A percentile compares a stretch with the other conserved stretches of the same genome.
These are phyloP conservation scores for Protea cynaroides DNA, from an alignment of 164 flowering plant species.

Conservation along the genomic window DNA sequence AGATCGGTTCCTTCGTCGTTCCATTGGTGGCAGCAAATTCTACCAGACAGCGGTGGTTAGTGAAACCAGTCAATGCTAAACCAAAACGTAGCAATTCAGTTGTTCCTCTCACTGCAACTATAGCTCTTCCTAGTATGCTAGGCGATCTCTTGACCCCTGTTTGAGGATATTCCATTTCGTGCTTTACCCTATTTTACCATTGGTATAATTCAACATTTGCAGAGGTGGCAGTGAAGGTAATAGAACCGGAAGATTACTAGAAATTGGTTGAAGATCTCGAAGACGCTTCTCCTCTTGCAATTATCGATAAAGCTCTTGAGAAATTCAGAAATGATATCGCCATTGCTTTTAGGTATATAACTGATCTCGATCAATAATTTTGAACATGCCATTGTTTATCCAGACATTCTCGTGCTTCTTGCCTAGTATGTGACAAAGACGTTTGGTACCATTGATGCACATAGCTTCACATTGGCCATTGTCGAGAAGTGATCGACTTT, in stretches of 20 bases:
- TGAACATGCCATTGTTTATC: no score
- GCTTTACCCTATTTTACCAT: not conserved
- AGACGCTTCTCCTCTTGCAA: conserved; percentile 79
- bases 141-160: no score
- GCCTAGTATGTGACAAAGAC: no score
- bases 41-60: conserved; percentile 30
- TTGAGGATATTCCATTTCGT: not conserved
- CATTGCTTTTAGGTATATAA: no score
- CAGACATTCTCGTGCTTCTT: no score
- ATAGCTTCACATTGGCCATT: no score
- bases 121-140: conserved; percentile 45
- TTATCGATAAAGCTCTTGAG: conserved; percentile 77
- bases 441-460: no score
- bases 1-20: conserved; percentile 21
- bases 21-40: conserved; percentile 15
- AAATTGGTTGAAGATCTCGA: conserved; percentile 53
- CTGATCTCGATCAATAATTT: no score
- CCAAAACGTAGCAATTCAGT: conserved; percentile 46
- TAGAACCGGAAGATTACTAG: conserved; percentile 43
- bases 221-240: conserved; percentile 38
- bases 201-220: conserved; percentile 9
- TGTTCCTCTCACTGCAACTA: conserved; percentile 50
- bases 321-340: conserved; percentile 67
- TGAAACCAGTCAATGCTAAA: conserved; percentile 48
- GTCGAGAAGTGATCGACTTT: no score